phyloP scores from a whole-genome alignment of 1,284 basidiomycete species.

The Trichosporon ovoides region DNA sequence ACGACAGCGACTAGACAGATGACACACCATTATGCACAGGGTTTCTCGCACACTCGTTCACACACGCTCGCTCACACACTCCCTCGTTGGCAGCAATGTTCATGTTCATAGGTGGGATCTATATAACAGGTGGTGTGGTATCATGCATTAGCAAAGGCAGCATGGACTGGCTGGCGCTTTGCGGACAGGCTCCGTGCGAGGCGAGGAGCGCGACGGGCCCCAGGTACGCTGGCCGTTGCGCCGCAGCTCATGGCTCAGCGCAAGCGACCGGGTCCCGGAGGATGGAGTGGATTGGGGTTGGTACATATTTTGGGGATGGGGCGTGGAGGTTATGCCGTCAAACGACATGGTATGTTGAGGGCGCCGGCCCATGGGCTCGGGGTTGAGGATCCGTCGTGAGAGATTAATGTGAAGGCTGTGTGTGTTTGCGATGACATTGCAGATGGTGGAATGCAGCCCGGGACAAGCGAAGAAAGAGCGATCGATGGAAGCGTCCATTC shows the following conservation, averaged over 20 bases:
- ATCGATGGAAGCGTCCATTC: neutral
- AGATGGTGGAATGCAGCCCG: neutral
- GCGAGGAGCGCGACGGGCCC: too few species aligned
- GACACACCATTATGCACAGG: neutral
- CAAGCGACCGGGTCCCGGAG: neutral
- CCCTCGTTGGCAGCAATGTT: neutral
- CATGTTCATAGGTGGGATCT: conserved; percentile 1
- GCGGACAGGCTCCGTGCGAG: too few species aligned
- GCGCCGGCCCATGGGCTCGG: neutral
- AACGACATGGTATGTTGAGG: neutral
- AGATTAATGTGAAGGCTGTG: neutral
- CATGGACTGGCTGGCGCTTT: too few species aligned
- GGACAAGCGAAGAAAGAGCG: neutral
- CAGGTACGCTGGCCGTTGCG: too few species aligned
- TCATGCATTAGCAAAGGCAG: conserved; percentile 2
- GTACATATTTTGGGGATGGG: neutral
- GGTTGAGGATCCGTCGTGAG: neutral
- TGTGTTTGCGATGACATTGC: neutral
- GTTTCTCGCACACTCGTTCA: neutral
- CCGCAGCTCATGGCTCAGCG: neutral
- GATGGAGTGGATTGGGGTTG: neutral
- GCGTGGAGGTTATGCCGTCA: neutral
- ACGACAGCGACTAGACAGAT: conserved; percentile 3
- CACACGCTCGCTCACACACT: neutral
- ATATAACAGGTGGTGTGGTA: conserved; percentile 5